Base-by-base conservation (phyloP, 768 basidiomycete species). In the Sarcomyxa edulis region DNA sequence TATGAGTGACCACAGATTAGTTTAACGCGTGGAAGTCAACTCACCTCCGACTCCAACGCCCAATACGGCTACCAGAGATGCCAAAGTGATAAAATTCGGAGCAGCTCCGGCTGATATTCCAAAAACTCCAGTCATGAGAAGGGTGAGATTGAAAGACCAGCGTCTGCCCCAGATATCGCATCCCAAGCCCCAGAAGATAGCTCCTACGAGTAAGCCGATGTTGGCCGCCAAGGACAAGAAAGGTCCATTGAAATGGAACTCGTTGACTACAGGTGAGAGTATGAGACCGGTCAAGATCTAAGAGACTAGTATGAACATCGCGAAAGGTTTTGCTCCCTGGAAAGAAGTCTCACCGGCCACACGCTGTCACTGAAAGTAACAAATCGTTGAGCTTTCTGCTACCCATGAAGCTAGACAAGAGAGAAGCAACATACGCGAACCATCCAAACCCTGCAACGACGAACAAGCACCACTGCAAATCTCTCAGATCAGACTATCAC, bases 81-180 rank as follows among this genome's bases (percentile, higher is more conserved):
- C 70, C 16, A 83, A 55, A 0, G 78, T 58, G 21, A 71, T 43
- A 37, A 61, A 72, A 49, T 76, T 73, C 0, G 73, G 68, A 0
- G 81, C 71, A 2, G 69, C 80, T 10, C 81, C 83, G 27, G 78
- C 76, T 1, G 78, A 67, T 12, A 75, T 59, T 1, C 79, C 79
- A 43, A 88, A 87, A 3, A 82, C 65, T 0, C 76, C 78, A 0
- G 78, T 71, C 43, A 87, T 72, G 33, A 84, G 66, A 5, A 87
- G 59, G 0, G 84, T 88, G 23, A 41, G 40, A 35, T 9, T 5
- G 12, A 8, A 48, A 30, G 9, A 27, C 18, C 40, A 82, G 79
- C 64, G 70, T 50, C 84, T 65, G 7, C 83, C 84, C 82, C 83
- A 86, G 2, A 86, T 59, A 44, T 86, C 84, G 10, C 75, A 76